These are phyloP conservation scores for Mortierella sp. DNA, from an alignment of 371 early-diverging fungal species.

Conservation along the genomic window DNA sequence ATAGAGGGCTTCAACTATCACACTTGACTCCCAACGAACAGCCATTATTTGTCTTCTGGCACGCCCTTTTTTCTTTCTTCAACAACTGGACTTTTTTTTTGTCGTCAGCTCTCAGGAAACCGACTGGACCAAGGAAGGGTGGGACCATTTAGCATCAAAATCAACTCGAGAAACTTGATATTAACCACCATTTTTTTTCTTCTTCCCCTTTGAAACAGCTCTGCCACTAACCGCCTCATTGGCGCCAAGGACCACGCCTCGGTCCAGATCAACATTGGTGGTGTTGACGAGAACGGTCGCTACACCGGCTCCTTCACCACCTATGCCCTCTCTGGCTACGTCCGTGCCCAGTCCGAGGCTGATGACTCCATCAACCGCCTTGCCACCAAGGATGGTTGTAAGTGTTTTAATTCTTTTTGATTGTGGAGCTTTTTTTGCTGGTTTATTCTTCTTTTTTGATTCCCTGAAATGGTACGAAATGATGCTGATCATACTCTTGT, in stretches of 20 bases:
- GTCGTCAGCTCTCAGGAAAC: no score
- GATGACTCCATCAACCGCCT: slow-evolving; percentile 98
- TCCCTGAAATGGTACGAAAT: no score
- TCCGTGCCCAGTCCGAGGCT: slow-evolving; percentile 92
- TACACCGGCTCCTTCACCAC: slow-evolving; percentile 84
- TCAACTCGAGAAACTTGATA: no score
- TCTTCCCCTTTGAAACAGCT: slow-evolving; percentile 60
- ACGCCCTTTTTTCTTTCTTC: no score
- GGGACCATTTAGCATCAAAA: no score
- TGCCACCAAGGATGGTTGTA: slow-evolving; percentile 88
- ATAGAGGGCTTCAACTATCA: no score
- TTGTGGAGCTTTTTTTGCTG: not conserved
- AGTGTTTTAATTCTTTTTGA: slow-evolving; percentile 14
- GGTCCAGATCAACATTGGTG: slow-evolving; percentile 97
- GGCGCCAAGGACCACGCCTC: slow-evolving; percentile 98
- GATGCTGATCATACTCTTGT: no score
- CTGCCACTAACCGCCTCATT: slow-evolving; percentile 92
- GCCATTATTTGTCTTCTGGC: no score
- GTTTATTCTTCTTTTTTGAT: not conserved
- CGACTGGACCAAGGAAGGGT: no score
- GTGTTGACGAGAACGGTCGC: slow-evolving; percentile 93
- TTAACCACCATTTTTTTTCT: not conserved
- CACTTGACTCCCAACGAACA: no score
- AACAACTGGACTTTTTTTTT: no score
- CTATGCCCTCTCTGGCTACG: slow-evolving; percentile 95